phyloP scores from a whole-genome alignment of 257 asterid genomes.

The Catharanthus roseus region DNA sequence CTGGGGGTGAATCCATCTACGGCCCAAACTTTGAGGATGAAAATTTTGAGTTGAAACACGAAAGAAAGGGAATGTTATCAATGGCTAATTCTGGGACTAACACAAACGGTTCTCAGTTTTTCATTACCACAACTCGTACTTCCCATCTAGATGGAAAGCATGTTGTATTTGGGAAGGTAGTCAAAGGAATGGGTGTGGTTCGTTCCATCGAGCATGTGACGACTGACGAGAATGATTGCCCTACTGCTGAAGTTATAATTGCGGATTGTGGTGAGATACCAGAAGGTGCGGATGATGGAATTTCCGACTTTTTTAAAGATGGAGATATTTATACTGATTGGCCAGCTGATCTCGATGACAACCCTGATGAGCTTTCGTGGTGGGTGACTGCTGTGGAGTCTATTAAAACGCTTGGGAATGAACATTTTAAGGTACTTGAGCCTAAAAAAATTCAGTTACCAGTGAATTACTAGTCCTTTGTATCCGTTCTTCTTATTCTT shows the following conservation, averaged over 20 bases:
- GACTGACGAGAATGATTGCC: constrained; percentile 59
- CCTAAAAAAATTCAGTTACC: neutral
- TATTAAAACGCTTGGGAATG: constrained; percentile 79
- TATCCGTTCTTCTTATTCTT: neutral
- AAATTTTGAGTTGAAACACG: constrained; percentile 77
- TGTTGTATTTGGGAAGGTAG: constrained; percentile 83
- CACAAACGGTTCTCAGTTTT: constrained; percentile 88
- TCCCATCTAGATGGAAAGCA: constrained; percentile 90
- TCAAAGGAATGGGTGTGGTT: constrained; percentile 93
- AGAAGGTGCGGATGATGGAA: constrained; percentile 81
- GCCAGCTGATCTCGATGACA: constrained; percentile 79
- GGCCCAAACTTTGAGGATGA: constrained; percentile 90
- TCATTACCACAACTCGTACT: constrained; percentile 86
- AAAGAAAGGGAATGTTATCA: constrained; percentile 86
- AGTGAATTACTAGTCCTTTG: constrained; percentile 7
- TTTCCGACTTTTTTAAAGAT: constrained; percentile 64
- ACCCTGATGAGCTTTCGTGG: constrained; percentile 71
- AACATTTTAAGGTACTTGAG: constrained; percentile 64
- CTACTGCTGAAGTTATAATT: constrained; percentile 52
- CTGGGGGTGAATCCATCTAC: constrained; percentile 92
- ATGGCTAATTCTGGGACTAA: constrained; percentile 92
- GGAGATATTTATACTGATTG: constrained; percentile 89
- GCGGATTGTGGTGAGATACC: constrained; percentile 81
- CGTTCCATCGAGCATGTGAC: constrained; percentile 76
- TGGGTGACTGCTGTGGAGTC: constrained; percentile 75